Evolutionary conservation across 2,329 filamentous ascomycete species (phyloP), one percentile per base, ranked within the genome.

Genomic region (Xylariaceae sp.): DNA sequence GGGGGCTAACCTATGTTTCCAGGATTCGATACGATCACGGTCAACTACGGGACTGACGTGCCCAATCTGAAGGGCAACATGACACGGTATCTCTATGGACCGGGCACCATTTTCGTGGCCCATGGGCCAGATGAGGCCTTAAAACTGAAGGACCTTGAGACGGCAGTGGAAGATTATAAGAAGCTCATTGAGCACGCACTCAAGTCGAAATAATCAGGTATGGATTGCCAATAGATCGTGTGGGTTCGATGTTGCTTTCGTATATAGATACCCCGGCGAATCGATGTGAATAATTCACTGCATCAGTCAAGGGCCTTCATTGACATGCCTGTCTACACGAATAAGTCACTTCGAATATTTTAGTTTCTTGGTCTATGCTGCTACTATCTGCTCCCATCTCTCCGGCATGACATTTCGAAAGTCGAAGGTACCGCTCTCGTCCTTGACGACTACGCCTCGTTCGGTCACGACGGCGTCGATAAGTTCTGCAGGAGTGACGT

Each of bases 391-490:
- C 1, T 63, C 62, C 77, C 76, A 81, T 31, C 74, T 62, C 60
- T 79, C 74, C 0, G 75, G 74, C 67, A 81, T 67, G 38, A 81
- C 65, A 41, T 64, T 59, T 52, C 69, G 67, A 51, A 83, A 81
- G 56, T 81, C 71, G 55, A 95, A 97, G 17, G 65, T 69, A 2
- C 88, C 89, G 43, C 83, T 73, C 3, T 68, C 61, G 34, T 78
- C 79, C 71, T 91, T 95, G 56, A 89, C 83, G 3, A 94, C 81
- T 7, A 89, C 87, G 0, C 91, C 91, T 54, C 85, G 81, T 67
- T 98, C 93, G 0, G 93, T 98, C 49, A 97, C 87, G 43, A 98
- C 85, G 2, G 87, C 89, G 64, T 98, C 93, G 50, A 98, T 96
- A 39, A 96, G 69, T 48, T 81, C 79, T 29, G 86, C 81, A 0